phyloP scores from a whole-genome alignment of 441 rosid genomes.

The Breynia disticha region DNA sequence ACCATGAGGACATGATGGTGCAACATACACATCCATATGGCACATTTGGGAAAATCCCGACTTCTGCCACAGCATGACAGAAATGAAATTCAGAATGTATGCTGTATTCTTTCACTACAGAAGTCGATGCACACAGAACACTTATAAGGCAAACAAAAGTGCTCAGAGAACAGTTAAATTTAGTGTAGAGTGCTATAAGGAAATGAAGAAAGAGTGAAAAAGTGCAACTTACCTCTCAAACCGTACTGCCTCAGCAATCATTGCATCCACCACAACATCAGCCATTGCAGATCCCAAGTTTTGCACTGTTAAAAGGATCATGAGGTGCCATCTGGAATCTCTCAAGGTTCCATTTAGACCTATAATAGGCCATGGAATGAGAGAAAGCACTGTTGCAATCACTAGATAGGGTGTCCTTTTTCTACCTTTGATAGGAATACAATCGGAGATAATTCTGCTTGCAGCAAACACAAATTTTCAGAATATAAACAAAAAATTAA shows the following conservation, averaged over 20 bases:
- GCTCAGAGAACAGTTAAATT: not conserved
- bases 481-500: conserved; percentile 2
- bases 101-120: not conserved
- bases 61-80: not conserved
- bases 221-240: conserved; percentile 42
- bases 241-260: conserved; percentile 96
- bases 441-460: conserved; percentile 76
- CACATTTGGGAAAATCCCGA: not conserved
- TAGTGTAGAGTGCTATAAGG: not conserved
- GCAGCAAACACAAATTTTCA: conserved; percentile 10
- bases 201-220: conserved; percentile 2
- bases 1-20: too few relatives aligned
- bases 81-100: not conserved
- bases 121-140: not conserved
- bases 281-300: conserved; percentile 95
- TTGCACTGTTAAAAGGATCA: conserved; percentile 61
- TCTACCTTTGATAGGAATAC: conserved; percentile 76
- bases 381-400: conserved; percentile 64
- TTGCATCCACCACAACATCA: conserved; percentile 91
- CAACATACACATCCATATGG: too few relatives aligned
- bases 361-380: conserved; percentile 79
- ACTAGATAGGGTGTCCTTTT: conserved; percentile 81
- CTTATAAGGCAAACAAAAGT: too few relatives aligned
- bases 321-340: conserved; percentile 55
- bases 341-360: conserved; percentile 44